Base-by-base conservation (phyloP, 345 rosid genomes). In the Xanthoceras sorbifolium region DNA sequence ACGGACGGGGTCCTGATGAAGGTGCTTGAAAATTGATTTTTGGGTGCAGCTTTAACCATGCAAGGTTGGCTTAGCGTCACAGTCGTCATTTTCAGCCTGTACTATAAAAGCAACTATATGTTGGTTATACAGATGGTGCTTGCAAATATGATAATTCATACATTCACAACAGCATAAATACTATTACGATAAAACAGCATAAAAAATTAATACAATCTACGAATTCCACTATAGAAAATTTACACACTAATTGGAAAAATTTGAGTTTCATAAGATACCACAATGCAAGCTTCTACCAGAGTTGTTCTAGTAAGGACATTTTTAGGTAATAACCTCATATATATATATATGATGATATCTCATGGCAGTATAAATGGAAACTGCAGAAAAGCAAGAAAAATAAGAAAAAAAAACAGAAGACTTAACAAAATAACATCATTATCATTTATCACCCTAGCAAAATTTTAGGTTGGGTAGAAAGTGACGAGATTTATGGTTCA, bases 41-140 rank as follows among this genome's bases (percentile, higher is more conserved):
- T 81, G 17, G 86, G 86, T 46, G 85, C 83, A 64, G 81, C 82
- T 73, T 76, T 85, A 62, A 89, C 76, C 86, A 87, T 71, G 80
- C 85, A 77, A 9, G 86, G 86, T 29, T 89, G 69, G 57, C 90
- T 80, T 9, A 86, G 31, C 46, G 80, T 80, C 34, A 80, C 77
- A 0, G 91, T 83, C 32, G 96, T 65, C 98, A 91, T 93, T 69
- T 70, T 81, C 64, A 17, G 54, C 46, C 80, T 82, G 66, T 73
- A 67, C 79, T 36, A 38, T 38, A 69, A 71, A 71, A 57, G 25
- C 44, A 76, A 59, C 25, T 29, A 9, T 63, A 32, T 63, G 36
- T 31, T n/a, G 23, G 59, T 50, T n/a, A 36, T 8, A 32, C 6
- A 1, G 0, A 36, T 20, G 15, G 46, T 10, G 12, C 77, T 48